phyloP scores from a whole-genome alignment of 2,329 filamentous ascomycete genomes.

The Alternaria consortialis region DNA sequence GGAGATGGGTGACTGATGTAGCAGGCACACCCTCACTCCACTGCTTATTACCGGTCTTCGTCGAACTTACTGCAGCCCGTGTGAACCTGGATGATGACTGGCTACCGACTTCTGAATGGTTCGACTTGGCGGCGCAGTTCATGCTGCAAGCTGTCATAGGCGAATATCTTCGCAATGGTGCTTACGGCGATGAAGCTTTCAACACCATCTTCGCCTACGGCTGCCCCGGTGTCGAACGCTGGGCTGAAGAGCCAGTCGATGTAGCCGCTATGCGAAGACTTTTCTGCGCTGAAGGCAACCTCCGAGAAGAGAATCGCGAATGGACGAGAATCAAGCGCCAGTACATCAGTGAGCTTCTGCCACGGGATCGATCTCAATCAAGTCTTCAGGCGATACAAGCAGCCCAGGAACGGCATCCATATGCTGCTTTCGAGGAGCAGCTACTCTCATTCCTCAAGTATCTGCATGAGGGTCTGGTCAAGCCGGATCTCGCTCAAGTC shows the following conservation, averaged over 20 bases:
- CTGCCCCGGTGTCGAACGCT: slow-evolving; percentile 37
- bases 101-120: slow-evolving; percentile 53
- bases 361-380: slow-evolving; percentile 5
- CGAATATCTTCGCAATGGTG: slow-evolving; percentile 55
- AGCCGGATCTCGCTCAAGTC: slow-evolving; percentile 62
- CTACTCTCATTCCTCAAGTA: slow-evolving; percentile 55
- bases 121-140: slow-evolving; percentile 57
- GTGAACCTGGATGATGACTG: slow-evolving; percentile 42
- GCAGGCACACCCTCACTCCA: slow-evolving; percentile 50
- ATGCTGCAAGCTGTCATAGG: slow-evolving; percentile 62
- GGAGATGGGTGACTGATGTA: slow-evolving; percentile 42
- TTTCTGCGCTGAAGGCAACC: slow-evolving; percentile 45
- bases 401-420: slow-evolving; percentile 45
- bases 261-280: slow-evolving; percentile 45
- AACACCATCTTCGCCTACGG: slow-evolving; percentile 59
- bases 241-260: slow-evolving; percentile 35
- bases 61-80: slow-evolving; percentile 60
- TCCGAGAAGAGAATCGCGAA: slow-evolving; percentile 38
- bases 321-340: slow-evolving; percentile 51
- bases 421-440: slow-evolving; percentile 51
- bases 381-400: slow-evolving; percentile 33
- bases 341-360: slow-evolving; percentile 43
- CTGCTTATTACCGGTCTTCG: slow-evolving; percentile 59
- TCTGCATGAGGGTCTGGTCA: slow-evolving; percentile 55
- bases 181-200: slow-evolving; percentile 48